Evolutionary conservation across 192 early-diverging fungal species (phyloP).

Genomic region (Backusella australiensis): DNA sequence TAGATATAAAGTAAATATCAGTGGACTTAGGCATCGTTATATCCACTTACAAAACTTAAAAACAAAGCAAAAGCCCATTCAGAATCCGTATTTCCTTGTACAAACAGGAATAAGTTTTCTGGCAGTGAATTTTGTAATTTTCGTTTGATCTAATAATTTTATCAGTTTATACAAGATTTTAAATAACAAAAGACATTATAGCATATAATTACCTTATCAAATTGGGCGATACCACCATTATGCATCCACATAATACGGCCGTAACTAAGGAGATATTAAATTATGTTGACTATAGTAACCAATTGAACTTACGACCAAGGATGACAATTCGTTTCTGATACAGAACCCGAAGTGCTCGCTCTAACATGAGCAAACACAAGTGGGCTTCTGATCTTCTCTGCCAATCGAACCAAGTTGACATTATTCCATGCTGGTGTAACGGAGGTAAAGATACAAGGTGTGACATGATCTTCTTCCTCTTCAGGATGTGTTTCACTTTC

Average conservation of each 20-base stretch:
- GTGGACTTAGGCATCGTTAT: too few species aligned
- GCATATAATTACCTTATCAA: constrained; percentile 43
- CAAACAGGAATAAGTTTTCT: constrained; percentile 66
- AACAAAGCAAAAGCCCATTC: constrained; percentile 83
- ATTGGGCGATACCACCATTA: constrained; percentile 69
- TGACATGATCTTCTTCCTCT: constrained; percentile 39
- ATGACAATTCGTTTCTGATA: constrained; percentile 75
- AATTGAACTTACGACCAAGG: constrained; percentile 51
- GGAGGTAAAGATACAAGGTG: constrained; percentile 78
- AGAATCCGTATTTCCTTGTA: constrained; percentile 80
- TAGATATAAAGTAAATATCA: constrained; percentile 7
- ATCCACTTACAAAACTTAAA: constrained; percentile 60
- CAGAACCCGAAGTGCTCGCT: constrained; percentile 71
- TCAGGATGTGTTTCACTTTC: constrained; percentile 54
- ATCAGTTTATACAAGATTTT: not conserved
- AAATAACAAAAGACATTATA: not conserved
- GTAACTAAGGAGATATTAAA: constrained; percentile 28
- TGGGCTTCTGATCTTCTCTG: constrained; percentile 71
- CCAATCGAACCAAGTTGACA: constrained; percentile 67
- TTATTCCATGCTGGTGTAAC: constrained; percentile 84
- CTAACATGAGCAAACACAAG: constrained; percentile 81
- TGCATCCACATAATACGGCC: constrained; percentile 85
- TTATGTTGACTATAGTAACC: not conserved
- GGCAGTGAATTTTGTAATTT: constrained; percentile 56
- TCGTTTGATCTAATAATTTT: constrained; percentile 59